Evolutionary conservation across 371 early-diverging fungal species (phyloP), one percentile per base, ranked within the genome.

Genomic region (Apophysomyces ossiformis): DNA sequence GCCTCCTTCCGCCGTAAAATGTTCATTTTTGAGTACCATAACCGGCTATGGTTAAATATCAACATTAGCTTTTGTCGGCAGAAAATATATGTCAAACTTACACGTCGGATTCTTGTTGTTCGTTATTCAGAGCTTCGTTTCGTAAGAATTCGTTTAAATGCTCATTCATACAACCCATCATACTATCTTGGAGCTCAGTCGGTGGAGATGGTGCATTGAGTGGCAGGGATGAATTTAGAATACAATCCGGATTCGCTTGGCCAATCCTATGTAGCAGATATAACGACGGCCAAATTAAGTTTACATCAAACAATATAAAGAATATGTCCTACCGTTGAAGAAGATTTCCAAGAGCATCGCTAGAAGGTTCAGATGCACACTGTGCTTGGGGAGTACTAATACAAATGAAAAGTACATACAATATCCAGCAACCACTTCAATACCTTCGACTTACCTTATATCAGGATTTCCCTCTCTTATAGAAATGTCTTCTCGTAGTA

Each of bases 231-330:
- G 70, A 70, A 46, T 82, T 76, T 16, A 83, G 72, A 9, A 89
- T 65, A 67, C 92, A 91, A 60, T 92, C 92, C 6, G 89, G 86
- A 65, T 90, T 86, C 16, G 64, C 63, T 21, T 81, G 76, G 15
- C 87, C 89, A 71, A 92, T 88, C 15, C 80, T 80, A 67, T 18
- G 56, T 43, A 46, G 41, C 8, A 41, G 41, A 50, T 16, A n/a
- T 26, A 50, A 26, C 2, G 16, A 21, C 7, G 5, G n/a, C 21
- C 21, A 50, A 5, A 26, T n/a, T 18, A 50, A 9, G 11, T 50
- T 16, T 16, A 21, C 36, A 2, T 61, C 21, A 12, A 47, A 21
- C 6, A 5, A 2, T 26, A 50, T 21, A 7, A 5, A 32, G 4
- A 21, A 50, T 12, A 61, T 18, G 32, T 57, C 75, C 72, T 71